Evolutionary conservation across 2,329 filamentous ascomycete genomes (phyloP), one percentile per base, ranked within the genome.

Genomic region (Paraphaeosphaeria sporulosa): DNA sequence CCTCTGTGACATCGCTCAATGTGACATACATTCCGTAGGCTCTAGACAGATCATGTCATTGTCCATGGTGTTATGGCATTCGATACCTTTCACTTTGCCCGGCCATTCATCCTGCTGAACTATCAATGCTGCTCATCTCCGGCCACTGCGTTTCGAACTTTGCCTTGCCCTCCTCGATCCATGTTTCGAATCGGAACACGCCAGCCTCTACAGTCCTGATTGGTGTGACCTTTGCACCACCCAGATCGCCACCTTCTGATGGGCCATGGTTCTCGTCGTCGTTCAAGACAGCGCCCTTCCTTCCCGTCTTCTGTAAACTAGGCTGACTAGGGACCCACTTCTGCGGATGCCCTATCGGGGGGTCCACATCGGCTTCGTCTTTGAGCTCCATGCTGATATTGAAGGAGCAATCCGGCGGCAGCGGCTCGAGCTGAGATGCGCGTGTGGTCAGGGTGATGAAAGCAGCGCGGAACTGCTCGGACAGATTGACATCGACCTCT

Each of bases 351-450:
- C 74, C 75, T 32, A 82, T 66, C 1, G 82, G 82, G 32, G 82
- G 77, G 42, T 80, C 76, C 32, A 80, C 82, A 12, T 84, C 77
- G 0, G 82, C 83, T 43, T 88, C 83, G 23, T 90, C 86, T 42
- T 85, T 86, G 64, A 94, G 74, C 76, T 94, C 91, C 43, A 94
- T 84, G 0, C 89, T 89, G n/a, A 94, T 76, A 0, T 90, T 92
- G 75, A 91, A 94, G 0, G 89, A 90, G 74, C 90, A 93, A 1
- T 85, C 85, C 1, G 82, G 77, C 0, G 90, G 90, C 23, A 93
- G 73, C 0, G 83, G 76, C 0, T 76, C 79, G 63, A 92, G 81
- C 57, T 80, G 83, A 61, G 87, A 83, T 9, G 83, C 86, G 3
- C 86, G 84, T 60, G 87, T 85, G 0, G 87, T 84, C 15, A 94